Percentiles rank a stretch among this genome's conserved stretches.
These are phyloP conservation scores for Alternaria novae-zelandiae DNA, from an alignment of 2,329 filamentous ascomycete genomes.

Conservation along the genomic window DNA sequence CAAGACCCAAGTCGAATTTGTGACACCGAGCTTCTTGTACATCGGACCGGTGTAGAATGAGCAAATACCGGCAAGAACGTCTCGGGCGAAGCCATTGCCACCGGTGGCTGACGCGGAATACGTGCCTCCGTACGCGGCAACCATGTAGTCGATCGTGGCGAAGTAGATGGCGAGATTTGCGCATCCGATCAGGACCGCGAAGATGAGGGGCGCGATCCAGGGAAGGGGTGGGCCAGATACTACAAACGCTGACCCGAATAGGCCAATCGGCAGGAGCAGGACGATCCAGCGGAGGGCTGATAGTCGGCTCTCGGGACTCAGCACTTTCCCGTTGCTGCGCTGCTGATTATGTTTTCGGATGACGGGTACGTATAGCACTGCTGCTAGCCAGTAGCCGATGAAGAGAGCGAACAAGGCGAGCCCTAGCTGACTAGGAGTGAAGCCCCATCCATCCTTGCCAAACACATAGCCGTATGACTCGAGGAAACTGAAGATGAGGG, in stretches of 20 bases:
- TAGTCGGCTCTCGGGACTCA: constrained; percentile 70
- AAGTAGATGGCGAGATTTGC: constrained; percentile 76
- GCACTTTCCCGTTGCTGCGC: constrained; percentile 51
- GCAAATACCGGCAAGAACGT: constrained; percentile 75
- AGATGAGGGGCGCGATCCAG: constrained; percentile 65
- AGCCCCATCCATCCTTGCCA: constrained; percentile 64
- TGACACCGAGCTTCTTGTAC: constrained; percentile 36
- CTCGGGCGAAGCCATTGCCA: constrained; percentile 76
- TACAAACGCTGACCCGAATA: constrained; percentile 71
- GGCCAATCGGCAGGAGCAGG: constrained; percentile 67
- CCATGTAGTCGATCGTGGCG: constrained; percentile 80
- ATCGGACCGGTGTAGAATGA: constrained; percentile 60
- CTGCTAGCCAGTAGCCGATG: constrained; percentile 69
- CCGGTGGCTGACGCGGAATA: constrained; percentile 79
- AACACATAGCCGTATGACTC: constrained; percentile 74
- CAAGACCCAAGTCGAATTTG: constrained; percentile 50
- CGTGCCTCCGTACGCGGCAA: constrained; percentile 70
- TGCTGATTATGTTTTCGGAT: constrained; percentile 57
- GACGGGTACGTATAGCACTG: constrained; percentile 62
- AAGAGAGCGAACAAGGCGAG: constrained; percentile 65
- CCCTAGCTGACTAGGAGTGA: constrained; percentile 63
- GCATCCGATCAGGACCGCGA: constrained; percentile 64
- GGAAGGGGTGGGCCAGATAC: constrained; percentile 65
- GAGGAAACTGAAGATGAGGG: constrained; percentile 79
- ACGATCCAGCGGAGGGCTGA: constrained; percentile 69